Conservation (phyloP, 208 protist genomes). For the Herpetomonas tarakana region DNA sequence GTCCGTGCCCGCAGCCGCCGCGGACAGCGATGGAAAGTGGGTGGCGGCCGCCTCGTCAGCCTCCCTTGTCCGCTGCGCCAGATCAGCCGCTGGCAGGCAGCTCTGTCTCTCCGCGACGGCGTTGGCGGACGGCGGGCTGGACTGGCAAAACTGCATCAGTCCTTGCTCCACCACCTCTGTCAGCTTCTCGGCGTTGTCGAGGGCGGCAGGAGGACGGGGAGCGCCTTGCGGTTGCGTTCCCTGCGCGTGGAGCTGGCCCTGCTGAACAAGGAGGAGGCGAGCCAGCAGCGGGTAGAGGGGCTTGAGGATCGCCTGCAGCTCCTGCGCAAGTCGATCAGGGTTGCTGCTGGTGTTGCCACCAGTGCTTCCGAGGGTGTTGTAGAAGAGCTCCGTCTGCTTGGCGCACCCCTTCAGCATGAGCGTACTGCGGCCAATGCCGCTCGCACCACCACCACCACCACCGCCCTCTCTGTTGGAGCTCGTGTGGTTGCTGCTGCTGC, state of each 20-base stretch:
- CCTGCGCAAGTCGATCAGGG: constrained; percentile 5
- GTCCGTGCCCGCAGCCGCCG: neutral
- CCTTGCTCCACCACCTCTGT: constrained; percentile 16
- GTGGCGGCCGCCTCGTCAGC: neutral
- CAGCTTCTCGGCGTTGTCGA: constrained; percentile 2
- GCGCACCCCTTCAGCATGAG: constrained; percentile 27
- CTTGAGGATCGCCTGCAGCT: constrained; percentile 17
- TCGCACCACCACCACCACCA: constrained; percentile 8
- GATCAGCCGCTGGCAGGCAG: neutral
- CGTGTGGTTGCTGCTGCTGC: too few species aligned
- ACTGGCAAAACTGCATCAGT: constrained; percentile 11
- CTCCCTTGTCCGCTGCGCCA: neutral
- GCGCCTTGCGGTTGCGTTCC: neutral
- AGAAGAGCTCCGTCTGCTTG: constrained; percentile 26
- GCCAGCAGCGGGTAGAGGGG: constrained; percentile 23
- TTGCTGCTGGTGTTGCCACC: neutral
- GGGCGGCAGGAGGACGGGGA: too few species aligned
- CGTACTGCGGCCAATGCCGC: constrained; percentile 21
- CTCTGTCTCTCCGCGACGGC: constrained; percentile 1
- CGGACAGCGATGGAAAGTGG: neutral
- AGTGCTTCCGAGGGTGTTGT: constrained; percentile 12
- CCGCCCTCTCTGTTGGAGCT: too few species aligned
- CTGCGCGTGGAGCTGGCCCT: constrained; percentile 6
- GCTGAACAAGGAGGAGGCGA: constrained; percentile 33
- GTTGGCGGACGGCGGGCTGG: neutral